Percentiles rank a stretch among this genome's conserved stretches.
These are phyloP conservation scores for Mortierella sp. DNA, from an alignment of 371 early-diverging fungal genomes.

Conservation along the genomic window DNA sequence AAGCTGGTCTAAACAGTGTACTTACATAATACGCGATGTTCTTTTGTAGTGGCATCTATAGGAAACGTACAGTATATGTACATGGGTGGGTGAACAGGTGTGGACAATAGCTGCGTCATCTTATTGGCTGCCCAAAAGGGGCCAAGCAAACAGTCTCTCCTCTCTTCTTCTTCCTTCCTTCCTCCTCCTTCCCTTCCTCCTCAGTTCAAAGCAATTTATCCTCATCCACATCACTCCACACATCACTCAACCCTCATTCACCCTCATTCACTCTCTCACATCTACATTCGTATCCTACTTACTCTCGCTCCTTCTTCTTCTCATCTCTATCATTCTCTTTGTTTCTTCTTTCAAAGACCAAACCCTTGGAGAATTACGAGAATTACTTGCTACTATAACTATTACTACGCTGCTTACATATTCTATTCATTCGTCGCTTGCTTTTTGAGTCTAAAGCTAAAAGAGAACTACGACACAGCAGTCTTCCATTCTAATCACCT, in stretches of 20 bases:
- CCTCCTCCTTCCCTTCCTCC: not conserved
- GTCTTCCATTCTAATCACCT: not conserved
- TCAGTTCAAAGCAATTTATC: not conserved
- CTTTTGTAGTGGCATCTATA: no score
- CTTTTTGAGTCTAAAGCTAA: not conserved
- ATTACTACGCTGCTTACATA: not conserved
- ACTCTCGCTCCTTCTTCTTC: not conserved
- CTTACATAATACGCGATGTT: no score
- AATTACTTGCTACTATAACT: no score
- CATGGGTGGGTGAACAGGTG: no score
- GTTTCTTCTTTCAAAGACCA: not conserved
- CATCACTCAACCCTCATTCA: not conserved
- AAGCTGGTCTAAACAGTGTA: no score
- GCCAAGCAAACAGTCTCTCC: not conserved
- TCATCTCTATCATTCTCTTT: not conserved
- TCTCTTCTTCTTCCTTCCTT: not conserved
- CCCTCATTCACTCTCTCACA: not conserved
- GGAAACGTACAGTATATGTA: no score
- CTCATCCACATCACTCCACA: not conserved
- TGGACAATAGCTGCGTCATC: not conserved
- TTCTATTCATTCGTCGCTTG: not conserved
- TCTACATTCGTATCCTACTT: not conserved
- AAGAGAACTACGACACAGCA: not conserved
- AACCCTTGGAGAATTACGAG: no score
- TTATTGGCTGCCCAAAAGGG: not conserved